These are phyloP conservation scores for Skeletonema costatum DNA, from an alignment of 108 stramenopile species.

Conservation along the genomic window DNA sequence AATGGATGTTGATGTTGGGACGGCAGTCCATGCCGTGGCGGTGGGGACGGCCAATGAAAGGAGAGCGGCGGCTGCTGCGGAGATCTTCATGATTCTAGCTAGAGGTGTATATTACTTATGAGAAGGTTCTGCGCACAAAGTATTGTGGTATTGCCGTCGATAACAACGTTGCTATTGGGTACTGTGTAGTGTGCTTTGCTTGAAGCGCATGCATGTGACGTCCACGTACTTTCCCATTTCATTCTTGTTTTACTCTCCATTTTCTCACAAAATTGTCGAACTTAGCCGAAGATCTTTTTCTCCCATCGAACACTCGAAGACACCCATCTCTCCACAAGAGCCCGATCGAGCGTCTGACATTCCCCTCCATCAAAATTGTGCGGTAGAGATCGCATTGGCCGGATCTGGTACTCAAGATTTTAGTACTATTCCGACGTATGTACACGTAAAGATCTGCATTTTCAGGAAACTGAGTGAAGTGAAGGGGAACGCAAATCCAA, in stretches of 20 bases:
- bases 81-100: background rate
- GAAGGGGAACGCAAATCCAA: background rate
- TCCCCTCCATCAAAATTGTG: background rate
- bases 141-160: too few species aligned
- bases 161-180: too few species aligned
- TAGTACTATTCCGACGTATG: background rate
- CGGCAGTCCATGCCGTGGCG: background rate
- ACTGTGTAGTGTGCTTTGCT: too few species aligned
- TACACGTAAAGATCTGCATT: background rate
- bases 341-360: too few species aligned
- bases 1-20: background rate
- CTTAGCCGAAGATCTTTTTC: too few species aligned
- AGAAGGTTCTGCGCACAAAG: too few species aligned
- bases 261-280: too few species aligned
- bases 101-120: background rate
- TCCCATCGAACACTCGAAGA: background rate
- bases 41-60: background rate
- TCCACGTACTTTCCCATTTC: too few species aligned
- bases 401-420: background rate
- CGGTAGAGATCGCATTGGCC: background rate
- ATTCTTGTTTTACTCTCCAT: too few species aligned
- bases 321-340: background rate
- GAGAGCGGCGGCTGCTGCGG: background rate
- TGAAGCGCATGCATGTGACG: too few species aligned
- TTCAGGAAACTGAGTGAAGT: background rate